Conservation (phyloP, 139 green algal genomes). For the Pseudopediastrum boryanum region DNA sequence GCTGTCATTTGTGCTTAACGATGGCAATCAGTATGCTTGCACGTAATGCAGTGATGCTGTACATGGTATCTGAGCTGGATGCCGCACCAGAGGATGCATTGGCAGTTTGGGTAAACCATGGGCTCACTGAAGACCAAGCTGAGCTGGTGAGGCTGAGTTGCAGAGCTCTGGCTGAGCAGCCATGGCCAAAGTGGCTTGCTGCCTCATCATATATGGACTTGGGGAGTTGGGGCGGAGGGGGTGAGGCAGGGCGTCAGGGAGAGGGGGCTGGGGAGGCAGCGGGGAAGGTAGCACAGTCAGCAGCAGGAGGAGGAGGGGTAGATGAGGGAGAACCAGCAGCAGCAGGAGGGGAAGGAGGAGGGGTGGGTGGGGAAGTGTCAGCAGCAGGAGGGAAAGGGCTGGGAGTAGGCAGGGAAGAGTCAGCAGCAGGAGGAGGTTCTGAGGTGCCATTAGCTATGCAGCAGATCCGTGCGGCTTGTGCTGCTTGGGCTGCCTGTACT, state of each 20-base stretch:
- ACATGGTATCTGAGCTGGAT: slow-evolving; percentile 12
- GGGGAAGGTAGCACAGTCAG: no score
- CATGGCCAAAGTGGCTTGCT: slow-evolving; percentile 39
- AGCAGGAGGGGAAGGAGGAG: no score
- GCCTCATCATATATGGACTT: no score
- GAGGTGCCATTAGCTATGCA: neutral
- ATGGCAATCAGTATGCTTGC: slow-evolving; percentile 42
- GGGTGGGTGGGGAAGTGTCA: no score
- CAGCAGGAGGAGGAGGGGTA: no score
- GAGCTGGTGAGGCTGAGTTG: slow-evolving; percentile 31
- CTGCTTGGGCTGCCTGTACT: slow-evolving; percentile 16
- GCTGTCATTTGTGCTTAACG: slow-evolving; percentile 32
- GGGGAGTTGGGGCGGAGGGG: no score
- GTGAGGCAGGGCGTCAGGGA: no score
- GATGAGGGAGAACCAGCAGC: no score
- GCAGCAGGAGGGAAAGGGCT: no score
- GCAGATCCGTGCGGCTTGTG: neutral
- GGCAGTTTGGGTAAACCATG: slow-evolving; percentile 36
- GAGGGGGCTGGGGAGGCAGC: no score
- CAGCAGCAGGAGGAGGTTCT: neutral
- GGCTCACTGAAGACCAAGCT: slow-evolving; percentile 25
- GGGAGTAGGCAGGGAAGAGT: no score
- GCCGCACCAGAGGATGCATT: slow-evolving; percentile 25
- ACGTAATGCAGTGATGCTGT: slow-evolving; percentile 35
- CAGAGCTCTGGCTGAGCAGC: neutral